phyloP scores from a whole-genome alignment of 768 basidiomycete genomes.

The Phylloporus sp. region DNA sequence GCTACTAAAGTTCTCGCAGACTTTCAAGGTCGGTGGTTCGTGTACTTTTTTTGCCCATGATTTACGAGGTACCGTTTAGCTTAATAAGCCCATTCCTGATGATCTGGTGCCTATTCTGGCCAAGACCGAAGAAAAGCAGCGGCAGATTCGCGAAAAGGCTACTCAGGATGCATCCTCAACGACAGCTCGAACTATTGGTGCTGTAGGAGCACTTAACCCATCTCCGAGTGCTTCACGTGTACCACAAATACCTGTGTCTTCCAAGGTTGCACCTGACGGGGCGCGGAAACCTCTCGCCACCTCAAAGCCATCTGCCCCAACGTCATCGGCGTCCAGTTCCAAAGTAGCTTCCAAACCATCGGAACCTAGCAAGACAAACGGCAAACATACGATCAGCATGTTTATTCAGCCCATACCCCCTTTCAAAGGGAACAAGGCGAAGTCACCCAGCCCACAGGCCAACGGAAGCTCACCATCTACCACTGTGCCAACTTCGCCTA shows the following conservation, averaged over 20 bases:
- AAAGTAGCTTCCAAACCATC: conserved; percentile 31
- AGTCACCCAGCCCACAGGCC: conserved; percentile 28
- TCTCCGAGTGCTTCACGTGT: conserved; percentile 46
- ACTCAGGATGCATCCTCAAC: conserved; percentile 58
- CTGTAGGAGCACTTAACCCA: conserved; percentile 35
- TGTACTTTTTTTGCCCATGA: neutral
- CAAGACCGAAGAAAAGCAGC: conserved; percentile 90
- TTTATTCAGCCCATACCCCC: conserved; percentile 87
- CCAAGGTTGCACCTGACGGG: conserved; percentile 29
- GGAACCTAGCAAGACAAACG: conserved; percentile 32
- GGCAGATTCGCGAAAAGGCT: conserved; percentile 74
- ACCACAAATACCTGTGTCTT: conserved; percentile 28
- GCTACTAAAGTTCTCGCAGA: conserved; percentile 86
- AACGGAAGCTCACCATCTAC: conserved; percentile 31
- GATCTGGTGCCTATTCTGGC: conserved; percentile 90
- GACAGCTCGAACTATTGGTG: conserved; percentile 66
- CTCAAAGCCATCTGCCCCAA: conserved; percentile 28
- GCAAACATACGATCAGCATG: conserved; percentile 59
- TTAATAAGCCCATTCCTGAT: conserved; percentile 92
- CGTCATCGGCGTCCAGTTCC: conserved; percentile 24
- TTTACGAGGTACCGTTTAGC: conserved; percentile 37
- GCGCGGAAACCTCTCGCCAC: conserved; percentile 24
- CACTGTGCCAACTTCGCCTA: conserved; percentile 48
- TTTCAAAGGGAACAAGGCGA: conserved; percentile 63
- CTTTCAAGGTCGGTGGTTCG: conserved; percentile 74